A percentile compares a stretch with the other conserved stretches of the same genome.
phyloP scores from a whole-genome alignment of 148 eudicot genomes.

The Persicaria tinctoria region DNA sequence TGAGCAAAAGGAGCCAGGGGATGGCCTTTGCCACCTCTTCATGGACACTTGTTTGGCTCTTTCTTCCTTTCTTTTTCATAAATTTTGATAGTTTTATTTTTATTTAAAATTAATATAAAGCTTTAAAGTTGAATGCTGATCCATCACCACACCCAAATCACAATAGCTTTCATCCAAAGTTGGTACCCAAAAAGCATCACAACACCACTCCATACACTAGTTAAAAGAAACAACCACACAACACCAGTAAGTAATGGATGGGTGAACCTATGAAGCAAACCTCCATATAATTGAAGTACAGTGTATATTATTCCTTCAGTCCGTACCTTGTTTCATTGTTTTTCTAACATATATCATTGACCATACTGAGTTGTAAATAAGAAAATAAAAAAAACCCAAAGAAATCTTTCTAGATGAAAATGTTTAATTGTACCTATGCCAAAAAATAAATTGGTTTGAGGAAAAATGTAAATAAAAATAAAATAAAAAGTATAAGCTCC shows the following conservation, averaged over 20 bases:
- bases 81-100: neutral
- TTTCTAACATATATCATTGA: too few relatives aligned
- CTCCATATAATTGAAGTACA: neutral
- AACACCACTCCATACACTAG: neutral
- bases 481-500: neutral
- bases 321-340: neutral
- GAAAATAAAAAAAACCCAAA: too few relatives aligned
- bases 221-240: neutral
- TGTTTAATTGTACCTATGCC: too few relatives aligned
- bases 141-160: conserved; percentile 2
- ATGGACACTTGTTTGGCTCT: conserved; percentile 10
- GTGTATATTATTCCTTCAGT: neutral
- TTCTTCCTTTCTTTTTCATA: neutral
- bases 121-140: conserved; percentile 11
- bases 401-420: too few relatives aligned
- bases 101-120: neutral
- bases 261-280: neutral
- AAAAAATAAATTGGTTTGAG: too few relatives aligned
- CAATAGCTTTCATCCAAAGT: conserved; percentile 4
- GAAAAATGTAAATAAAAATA: neutral
- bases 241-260: neutral
- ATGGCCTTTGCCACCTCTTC: conserved; percentile 8
- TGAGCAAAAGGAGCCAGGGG: neutral
- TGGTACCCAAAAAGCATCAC: neutral
- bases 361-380: too few relatives aligned